A percentile compares a stretch with the other conserved stretches of the same genome.
phyloP scores from a whole-genome alignment of 2,329 filamentous ascomycete genomes.

The Clarireedia hainanense region DNA sequence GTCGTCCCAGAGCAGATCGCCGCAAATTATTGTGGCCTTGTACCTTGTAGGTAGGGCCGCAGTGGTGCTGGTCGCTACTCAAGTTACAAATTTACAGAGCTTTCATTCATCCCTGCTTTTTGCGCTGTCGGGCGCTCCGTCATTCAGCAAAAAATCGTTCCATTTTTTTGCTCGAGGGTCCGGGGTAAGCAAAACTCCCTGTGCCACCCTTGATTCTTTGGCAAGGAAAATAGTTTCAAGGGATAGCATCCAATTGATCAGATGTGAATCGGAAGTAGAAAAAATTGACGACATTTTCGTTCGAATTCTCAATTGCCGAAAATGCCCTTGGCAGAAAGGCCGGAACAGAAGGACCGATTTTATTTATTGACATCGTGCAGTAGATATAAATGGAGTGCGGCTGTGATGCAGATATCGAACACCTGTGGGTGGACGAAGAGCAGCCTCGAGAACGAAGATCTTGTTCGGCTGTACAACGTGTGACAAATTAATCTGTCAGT shows the following conservation, averaged over 20 bases:
- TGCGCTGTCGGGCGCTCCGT: slow-evolving; percentile 7
- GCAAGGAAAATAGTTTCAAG: slow-evolving; percentile 3
- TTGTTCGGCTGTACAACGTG: slow-evolving; percentile 55
- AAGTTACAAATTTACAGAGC: background rate
- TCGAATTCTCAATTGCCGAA: slow-evolving; percentile 5
- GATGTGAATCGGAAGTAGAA: slow-evolving; percentile 4
- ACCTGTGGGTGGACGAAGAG: slow-evolving; percentile 36
- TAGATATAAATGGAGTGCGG: slow-evolving; percentile 4
- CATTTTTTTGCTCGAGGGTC: background rate
- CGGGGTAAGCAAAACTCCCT: background rate
- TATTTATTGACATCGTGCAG: background rate
- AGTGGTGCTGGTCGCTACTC: too few species aligned
- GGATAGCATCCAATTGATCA: slow-evolving; percentile 7
- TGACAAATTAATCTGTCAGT: slow-evolving; percentile 25
- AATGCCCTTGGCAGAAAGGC: slow-evolving; percentile 1
- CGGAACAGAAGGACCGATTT: slow-evolving; percentile 10
- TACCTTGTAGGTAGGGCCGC: background rate
- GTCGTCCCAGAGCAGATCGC: background rate
- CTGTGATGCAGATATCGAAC: background rate
- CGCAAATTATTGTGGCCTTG: background rate
- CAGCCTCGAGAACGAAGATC: slow-evolving; percentile 41
- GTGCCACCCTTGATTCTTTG: background rate
- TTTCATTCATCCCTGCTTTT: background rate
- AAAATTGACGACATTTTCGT: background rate
- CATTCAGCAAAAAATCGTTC: slow-evolving; percentile 2